Evolutionary conservation across 768 basidiomycete species (phyloP).

Genomic region (Suillus occidentalis): DNA sequence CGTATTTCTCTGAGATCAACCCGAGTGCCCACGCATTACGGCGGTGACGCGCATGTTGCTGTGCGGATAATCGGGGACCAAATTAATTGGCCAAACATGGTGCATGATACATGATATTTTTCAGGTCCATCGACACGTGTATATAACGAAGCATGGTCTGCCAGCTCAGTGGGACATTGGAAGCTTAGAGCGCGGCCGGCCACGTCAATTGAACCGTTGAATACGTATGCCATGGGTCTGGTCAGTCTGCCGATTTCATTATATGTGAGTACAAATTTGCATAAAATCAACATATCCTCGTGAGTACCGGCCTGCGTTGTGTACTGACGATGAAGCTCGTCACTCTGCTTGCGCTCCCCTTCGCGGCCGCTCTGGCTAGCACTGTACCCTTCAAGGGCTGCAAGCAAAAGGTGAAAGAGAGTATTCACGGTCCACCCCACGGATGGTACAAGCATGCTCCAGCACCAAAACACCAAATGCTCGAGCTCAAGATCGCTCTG

Average conservation of each 20-base stretch:
- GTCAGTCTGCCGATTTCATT: neutral
- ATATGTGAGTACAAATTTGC: neutral
- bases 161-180: neutral
- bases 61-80: neutral
- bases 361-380: slow-evolving; percentile 14
- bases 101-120: neutral
- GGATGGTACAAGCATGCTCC: slow-evolving; percentile 48
- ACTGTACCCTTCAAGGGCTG: slow-evolving; percentile 13
- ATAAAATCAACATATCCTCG: neutral
- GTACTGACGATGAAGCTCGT: neutral
- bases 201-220: neutral
- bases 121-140: neutral
- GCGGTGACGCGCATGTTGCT: neutral
- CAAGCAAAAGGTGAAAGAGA: slow-evolving; percentile 47
- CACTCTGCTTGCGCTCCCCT: neutral
- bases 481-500: slow-evolving; percentile 59
- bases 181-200: neutral
- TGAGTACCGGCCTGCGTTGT: neutral
- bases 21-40: neutral
- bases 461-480: slow-evolving; percentile 45
- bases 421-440: slow-evolving; percentile 40
- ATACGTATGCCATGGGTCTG: neutral
- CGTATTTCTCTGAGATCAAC: neutral
- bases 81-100: neutral
- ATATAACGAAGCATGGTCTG: neutral